Evolutionary conservation across 1,284 basidiomycete genomes (phyloP).

Genomic region (Athelia psychrophila): DNA sequence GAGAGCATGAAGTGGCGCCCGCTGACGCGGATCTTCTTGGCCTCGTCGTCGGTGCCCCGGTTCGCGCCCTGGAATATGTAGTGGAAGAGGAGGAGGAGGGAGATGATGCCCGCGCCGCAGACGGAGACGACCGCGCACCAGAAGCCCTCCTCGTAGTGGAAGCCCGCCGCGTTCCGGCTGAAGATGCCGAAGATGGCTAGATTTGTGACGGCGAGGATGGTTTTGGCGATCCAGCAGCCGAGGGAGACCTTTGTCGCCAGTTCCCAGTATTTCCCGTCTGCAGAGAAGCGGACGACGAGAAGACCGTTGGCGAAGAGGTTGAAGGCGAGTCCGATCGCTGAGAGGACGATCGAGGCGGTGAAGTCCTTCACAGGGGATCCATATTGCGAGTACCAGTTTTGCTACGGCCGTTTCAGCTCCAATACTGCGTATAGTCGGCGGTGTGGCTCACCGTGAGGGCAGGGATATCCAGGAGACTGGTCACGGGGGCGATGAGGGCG

Average conservation of each 20-base stretch:
- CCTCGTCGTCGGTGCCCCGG: not conserved
- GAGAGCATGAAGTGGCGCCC: constrained; percentile 1
- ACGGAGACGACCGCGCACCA: constrained; percentile 2
- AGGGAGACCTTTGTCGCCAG: not conserved
- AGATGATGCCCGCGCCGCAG: not conserved
- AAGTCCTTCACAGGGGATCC: not conserved
- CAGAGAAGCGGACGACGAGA: not conserved
- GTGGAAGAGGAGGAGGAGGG: constrained; percentile 2
- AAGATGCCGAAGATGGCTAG: not conserved
- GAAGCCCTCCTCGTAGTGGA: constrained; percentile 1
- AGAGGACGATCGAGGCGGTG: not conserved
- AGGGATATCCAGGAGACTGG: not conserved
- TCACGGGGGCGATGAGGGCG: not conserved
- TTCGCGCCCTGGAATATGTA: not conserved
- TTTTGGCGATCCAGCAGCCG: not conserved
- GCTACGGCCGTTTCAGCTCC: not conserved
- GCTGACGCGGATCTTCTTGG: not conserved
- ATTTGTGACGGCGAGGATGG: not conserved
- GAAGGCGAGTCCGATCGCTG: not conserved
- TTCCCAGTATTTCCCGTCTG: not conserved
- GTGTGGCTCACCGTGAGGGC: not conserved
- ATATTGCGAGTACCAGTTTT: not conserved
- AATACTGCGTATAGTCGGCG: not conserved
- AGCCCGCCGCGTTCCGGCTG: not conserved
- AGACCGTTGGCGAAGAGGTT: not conserved